These are phyloP conservation scores for Colletotrichum tropicale DNA, from an alignment of 2,329 filamentous ascomycete species.

Conservation along the genomic window DNA sequence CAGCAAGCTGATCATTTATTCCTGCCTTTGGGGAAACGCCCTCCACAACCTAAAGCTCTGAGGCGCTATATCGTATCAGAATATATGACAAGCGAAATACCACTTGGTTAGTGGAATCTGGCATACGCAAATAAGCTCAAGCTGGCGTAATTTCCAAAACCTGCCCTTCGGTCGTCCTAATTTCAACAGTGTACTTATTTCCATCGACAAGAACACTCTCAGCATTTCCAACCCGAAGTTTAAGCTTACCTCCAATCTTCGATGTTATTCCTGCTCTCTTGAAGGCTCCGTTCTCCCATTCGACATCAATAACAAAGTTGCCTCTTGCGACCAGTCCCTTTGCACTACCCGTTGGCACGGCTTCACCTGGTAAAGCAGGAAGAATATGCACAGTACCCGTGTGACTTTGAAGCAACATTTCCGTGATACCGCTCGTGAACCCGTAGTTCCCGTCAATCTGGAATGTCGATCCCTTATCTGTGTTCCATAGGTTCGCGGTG, in stretches of 20 bases:
- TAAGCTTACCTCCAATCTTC: neutral
- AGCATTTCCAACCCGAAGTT: neutral
- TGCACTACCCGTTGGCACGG: neutral
- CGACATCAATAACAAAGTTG: neutral
- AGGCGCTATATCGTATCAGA: neutral
- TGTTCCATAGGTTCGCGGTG: constrained; percentile 43
- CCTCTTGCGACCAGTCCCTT: neutral
- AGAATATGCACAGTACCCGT: constrained; percentile 26
- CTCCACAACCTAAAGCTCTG: neutral
- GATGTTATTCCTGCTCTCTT: neutral
- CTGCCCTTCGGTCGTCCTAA: neutral
- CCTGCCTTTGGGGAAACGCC: neutral
- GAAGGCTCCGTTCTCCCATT: neutral
- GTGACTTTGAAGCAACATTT: constrained; percentile 47
- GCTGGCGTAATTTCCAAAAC: neutral
- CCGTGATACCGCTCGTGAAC: constrained; percentile 44
- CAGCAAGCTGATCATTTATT: neutral
- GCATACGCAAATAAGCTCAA: neutral
- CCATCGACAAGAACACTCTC: neutral
- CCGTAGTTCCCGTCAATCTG: constrained; percentile 57
- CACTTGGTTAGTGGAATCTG: neutral
- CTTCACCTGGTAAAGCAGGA: constrained; percentile 21
- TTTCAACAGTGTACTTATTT: neutral
- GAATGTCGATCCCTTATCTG: constrained; percentile 33
- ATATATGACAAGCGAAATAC: neutral